Evolutionary conservation across 768 basidiomycete species (phyloP), one percentile per base, ranked within the genome.

Genomic region (Lentinula edodes): DNA sequence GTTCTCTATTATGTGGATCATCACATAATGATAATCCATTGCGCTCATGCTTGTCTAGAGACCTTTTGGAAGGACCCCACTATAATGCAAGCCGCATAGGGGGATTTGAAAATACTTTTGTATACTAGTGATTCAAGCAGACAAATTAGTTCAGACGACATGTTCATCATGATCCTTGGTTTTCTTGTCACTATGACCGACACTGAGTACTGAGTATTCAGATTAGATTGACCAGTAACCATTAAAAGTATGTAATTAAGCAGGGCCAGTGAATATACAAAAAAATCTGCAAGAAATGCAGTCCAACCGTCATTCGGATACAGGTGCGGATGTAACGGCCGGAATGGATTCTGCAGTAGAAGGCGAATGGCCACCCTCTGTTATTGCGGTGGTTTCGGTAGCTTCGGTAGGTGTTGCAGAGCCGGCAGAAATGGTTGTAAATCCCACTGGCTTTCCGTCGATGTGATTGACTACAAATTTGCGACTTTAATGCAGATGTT

Each of bases 401-500:
- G 38, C 12, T 28, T 36, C 39, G 0, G 16, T 43, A 13, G 54
- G 20, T 9, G 54, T 12, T 13, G 8, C 7, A 23, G 38, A 18
- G 36, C 15, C 13, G 13, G 54, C 39, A 39, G 38, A 20, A 54
- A 5, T 2, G 15, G 13, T 2, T 23, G 20, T 39, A 5, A 12
- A 15, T 43, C 15, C 54, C 38, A 38, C 20, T 23, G 53, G 53
- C 20, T 41, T 28, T 23, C 66, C 63, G 16, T 75, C 66, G 65
- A 79, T 64, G 60, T 80, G 78, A 64, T 80, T 80, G 64, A 74
- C 79, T 80, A 54, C 0, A 7, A 39, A 56, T 35, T 13, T 61
- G 20, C 13, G 18, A 8, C 28, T 51, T 64, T 56, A 66, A 58
- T 38, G 32, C 8, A 61, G 6, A 46, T n/a, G 55, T 35, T 54